These are phyloP conservation scores for Priceomyces fermenticarens DNA, from an alignment of 805 yeast genomes.

Conservation along the genomic window DNA sequence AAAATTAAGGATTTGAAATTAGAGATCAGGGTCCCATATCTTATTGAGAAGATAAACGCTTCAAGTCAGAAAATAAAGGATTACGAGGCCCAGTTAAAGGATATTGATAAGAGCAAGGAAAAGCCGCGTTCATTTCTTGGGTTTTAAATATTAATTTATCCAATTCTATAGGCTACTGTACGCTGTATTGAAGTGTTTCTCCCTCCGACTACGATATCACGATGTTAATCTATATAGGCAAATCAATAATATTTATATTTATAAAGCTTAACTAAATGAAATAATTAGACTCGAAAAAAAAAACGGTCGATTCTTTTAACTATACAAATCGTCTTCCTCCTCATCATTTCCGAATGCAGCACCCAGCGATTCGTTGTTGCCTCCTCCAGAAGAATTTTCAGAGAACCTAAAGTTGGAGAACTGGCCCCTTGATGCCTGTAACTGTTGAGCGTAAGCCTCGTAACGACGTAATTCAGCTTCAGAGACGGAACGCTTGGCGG, in stretches of 20 bases:
- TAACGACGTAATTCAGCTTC: constrained; percentile 98
- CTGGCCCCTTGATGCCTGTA: constrained; percentile 94
- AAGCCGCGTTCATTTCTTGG: constrained; percentile 1
- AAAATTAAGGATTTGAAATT: constrained; percentile 52
- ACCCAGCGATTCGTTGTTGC: constrained; percentile 16
- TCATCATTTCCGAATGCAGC: constrained; percentile 52
- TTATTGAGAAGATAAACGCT: constrained; percentile 62
- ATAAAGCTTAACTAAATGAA: too few relatives aligned
- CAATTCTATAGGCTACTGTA: too few relatives aligned
- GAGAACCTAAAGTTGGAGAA: constrained; percentile 85
- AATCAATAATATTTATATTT: too few relatives aligned
- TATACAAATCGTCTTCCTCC: constrained; percentile 65
- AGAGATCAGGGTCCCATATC: constrained; percentile 59
- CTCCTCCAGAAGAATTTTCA: constrained; percentile 35
- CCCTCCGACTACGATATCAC: too few relatives aligned
- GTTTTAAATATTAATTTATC: neutral
- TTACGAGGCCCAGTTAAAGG: constrained; percentile 27
- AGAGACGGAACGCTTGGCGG: constrained; percentile 95
- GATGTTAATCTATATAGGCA: too few relatives aligned
- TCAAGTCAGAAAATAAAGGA: constrained; percentile 46
- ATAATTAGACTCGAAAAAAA: too few relatives aligned
- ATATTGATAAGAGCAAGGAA: constrained; percentile 10
- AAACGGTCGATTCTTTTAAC: constrained; percentile 20
- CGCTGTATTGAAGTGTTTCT: too few relatives aligned
- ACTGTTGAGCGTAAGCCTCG: constrained; percentile 96